These are phyloP conservation scores for Ogataea kodamae DNA, from an alignment of 805 yeast genomes.

Conservation along the genomic window DNA sequence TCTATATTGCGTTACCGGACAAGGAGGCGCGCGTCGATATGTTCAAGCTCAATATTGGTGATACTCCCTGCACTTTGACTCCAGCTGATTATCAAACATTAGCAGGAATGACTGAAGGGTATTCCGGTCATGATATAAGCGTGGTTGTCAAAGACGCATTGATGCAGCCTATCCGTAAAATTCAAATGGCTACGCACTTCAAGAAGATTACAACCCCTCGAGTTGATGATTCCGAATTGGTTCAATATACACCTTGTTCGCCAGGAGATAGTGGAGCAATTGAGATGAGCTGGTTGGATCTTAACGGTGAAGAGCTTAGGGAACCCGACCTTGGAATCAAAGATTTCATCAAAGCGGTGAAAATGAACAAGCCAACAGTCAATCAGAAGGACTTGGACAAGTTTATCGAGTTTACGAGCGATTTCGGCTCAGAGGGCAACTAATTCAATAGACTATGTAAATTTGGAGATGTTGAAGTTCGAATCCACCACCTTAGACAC, in stretches of 20 bases:
- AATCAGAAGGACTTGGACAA: slow-evolving; percentile 76
- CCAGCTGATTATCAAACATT: slow-evolving; percentile 70
- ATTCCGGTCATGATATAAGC: slow-evolving; percentile 95
- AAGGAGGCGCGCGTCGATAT: slow-evolving; percentile 85
- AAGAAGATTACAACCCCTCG: slow-evolving; percentile 50
- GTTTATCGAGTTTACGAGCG: slow-evolving; percentile 85
- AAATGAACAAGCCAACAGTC: slow-evolving; percentile 91
- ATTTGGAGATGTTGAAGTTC: slow-evolving; percentile 51
- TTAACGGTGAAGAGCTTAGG: slow-evolving; percentile 80
- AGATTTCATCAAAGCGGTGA: slow-evolving; percentile 90
- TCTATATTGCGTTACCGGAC: slow-evolving; percentile 93
- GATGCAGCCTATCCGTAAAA: slow-evolving; percentile 96
- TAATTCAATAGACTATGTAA: slow-evolving; percentile 28
- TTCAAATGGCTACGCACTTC: slow-evolving; percentile 95
- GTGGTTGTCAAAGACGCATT: slow-evolving; percentile 96
- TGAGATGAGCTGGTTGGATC: slow-evolving; percentile 92
- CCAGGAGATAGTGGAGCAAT: slow-evolving; percentile 89
- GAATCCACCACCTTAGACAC: slow-evolving; percentile 78
- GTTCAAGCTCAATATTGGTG: slow-evolving; percentile 92
- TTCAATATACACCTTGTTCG: slow-evolving; percentile 83
- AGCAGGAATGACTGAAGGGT: slow-evolving; percentile 94
- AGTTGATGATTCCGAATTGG: slow-evolving; percentile 33
- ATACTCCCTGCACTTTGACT: slow-evolving; percentile 76
- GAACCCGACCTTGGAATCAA: slow-evolving; percentile 89
- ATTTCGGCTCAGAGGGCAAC: slow-evolving; percentile 97